Evolutionary conservation across 2,329 filamentous ascomycete species (phyloP).

Genomic region (Xylariales sp.): DNA sequence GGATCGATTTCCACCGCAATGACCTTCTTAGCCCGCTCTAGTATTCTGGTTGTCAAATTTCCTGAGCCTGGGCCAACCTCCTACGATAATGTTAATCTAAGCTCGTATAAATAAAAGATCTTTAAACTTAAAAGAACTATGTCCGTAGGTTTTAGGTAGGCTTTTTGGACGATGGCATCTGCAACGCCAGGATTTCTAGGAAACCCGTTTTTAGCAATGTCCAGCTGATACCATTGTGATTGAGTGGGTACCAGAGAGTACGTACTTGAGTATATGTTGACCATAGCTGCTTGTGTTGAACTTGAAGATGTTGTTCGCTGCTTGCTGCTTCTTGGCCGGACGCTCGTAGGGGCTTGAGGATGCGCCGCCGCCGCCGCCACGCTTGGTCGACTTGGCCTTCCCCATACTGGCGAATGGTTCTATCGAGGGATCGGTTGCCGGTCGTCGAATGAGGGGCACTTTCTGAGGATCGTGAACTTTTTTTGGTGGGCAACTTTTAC

Average conservation of each 20-base stretch:
- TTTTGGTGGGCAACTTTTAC: no score
- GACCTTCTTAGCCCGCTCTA: slow-evolving; percentile 77
- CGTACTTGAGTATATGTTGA: slow-evolving; percentile 87
- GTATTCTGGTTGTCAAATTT: slow-evolving; percentile 81
- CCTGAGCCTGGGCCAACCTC: slow-evolving; percentile 79
- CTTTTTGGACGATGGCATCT: slow-evolving; percentile 66
- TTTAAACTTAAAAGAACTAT: no score
- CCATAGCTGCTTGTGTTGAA: slow-evolving; percentile 86
- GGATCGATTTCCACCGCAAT: slow-evolving; percentile 92
- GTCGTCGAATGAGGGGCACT: no score
- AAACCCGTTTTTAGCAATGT: slow-evolving; percentile 40
- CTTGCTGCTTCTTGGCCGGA: slow-evolving; percentile 21
- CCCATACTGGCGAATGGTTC: no score
- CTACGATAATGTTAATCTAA: no score
- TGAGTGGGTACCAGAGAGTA: no score
- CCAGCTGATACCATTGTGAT: slow-evolving; percentile 78
- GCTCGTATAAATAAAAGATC: no score
- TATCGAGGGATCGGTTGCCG: no score
- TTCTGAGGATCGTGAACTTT: no score
- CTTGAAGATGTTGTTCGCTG: slow-evolving; percentile 83
- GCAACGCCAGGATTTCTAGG: slow-evolving; percentile 13
- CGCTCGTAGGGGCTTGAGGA: slow-evolving; percentile 38
- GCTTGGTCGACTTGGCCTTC: slow-evolving; percentile 34
- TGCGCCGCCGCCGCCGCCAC: slow-evolving; percentile 27
- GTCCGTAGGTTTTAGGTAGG: slow-evolving; percentile 83